phyloP scores from a whole-genome alignment of 192 early-diverging fungal genomes.

The Entomortierella beljakovae region DNA sequence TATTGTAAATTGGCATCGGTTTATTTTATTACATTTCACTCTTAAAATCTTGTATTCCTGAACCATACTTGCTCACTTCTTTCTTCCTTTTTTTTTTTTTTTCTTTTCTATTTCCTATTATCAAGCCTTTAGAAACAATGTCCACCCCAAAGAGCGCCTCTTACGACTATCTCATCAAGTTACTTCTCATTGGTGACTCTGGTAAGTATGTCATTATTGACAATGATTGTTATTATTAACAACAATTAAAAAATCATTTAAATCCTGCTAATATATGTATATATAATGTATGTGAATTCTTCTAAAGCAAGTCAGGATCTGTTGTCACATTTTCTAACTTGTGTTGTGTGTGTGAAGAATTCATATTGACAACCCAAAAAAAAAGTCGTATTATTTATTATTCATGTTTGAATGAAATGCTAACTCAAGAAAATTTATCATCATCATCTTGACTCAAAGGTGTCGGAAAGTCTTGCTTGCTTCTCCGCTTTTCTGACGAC shows the following conservation, averaged over 20 bases:
- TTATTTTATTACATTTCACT: too few species aligned
- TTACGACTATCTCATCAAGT: constrained; percentile 99
- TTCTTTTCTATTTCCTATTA: neutral
- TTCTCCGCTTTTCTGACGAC: constrained; percentile 98
- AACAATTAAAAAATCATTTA: neutral
- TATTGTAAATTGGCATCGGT: too few species aligned
- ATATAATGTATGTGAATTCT: too few species aligned
- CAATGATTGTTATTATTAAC: neutral
- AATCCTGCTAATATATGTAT: neutral
- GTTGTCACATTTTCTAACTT: too few species aligned
- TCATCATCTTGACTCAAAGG: constrained; percentile 60
- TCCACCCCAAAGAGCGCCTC: constrained; percentile 89
- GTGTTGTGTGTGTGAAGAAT: too few species aligned
- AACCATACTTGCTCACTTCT: neutral
- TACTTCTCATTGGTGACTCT: constrained; percentile 97
- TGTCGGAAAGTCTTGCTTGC: constrained; percentile 96
- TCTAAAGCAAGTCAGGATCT: too few species aligned
- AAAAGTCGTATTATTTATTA: too few species aligned
- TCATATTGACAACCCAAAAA: too few species aligned
- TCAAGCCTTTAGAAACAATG: constrained; percentile 55
- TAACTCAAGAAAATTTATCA: too few species aligned
- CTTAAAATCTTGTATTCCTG: neutral
- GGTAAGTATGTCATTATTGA: constrained; percentile 75
- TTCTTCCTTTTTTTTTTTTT: neutral
- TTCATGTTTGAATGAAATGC: too few species aligned